Conservation (phyloP, 176 grass and related monocot species). For the Typha latifolia region DNA sequence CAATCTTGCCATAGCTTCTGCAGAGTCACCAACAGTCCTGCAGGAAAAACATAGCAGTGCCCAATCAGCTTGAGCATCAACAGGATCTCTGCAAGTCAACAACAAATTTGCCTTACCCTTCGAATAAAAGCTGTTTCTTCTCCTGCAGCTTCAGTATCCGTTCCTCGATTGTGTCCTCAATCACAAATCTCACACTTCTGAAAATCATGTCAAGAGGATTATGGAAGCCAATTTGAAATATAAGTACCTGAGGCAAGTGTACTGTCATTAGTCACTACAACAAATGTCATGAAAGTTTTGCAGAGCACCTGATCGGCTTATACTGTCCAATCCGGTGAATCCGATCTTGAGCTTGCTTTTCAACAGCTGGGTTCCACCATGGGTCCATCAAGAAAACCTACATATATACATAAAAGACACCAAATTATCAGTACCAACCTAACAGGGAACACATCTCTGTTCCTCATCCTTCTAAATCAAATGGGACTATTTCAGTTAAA, state of each 20-base stretch:
- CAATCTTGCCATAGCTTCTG: slow-evolving; percentile 73
- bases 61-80: slow-evolving; percentile 11
- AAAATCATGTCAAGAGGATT: neutral
- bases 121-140: slow-evolving; percentile 86
- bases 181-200: slow-evolving; percentile 84
- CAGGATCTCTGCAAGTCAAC: neutral
- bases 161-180: slow-evolving; percentile 63
- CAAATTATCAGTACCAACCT: neutral
- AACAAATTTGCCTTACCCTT: slow-evolving; percentile 49
- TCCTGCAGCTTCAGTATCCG: slow-evolving; percentile 77
- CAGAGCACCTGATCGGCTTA: slow-evolving; percentile 77
- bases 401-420: neutral
- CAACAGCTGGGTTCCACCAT: slow-evolving; percentile 95
- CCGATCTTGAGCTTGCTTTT: slow-evolving; percentile 86
- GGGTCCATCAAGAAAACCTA: slow-evolving; percentile 98
- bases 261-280: neutral
- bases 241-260: neutral
- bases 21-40: slow-evolving; percentile 61
- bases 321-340: slow-evolving; percentile 94
- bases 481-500: neutral
- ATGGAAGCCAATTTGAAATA: neutral
- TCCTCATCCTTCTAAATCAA: neutral
- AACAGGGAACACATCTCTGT: neutral
- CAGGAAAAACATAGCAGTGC: neutral
- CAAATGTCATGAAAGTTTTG: slow-evolving; percentile 1